phyloP scores from a whole-genome alignment of 345 rosid species.

The Nephelium lappaceum region DNA sequence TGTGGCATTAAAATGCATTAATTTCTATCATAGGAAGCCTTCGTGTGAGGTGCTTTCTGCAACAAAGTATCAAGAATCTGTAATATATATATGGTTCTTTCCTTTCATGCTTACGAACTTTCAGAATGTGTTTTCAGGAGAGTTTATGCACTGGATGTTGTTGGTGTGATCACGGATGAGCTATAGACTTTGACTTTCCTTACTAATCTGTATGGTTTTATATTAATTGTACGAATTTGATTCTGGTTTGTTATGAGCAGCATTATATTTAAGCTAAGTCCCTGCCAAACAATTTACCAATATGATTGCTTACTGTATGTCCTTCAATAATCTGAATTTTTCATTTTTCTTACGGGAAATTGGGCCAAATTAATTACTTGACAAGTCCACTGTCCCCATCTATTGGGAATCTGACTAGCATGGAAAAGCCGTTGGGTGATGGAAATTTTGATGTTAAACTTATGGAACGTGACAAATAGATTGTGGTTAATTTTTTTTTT shows the following conservation, averaged over 20 bases:
- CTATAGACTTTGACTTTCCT: conserved; percentile 53
- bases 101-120: not conserved
- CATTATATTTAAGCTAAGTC: no score
- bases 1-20: not conserved
- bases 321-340: not conserved
- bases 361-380: conserved; percentile 51
- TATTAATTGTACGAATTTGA: no score
- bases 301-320: no score
- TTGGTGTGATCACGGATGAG: conserved; percentile 50
- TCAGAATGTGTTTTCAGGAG: conserved; percentile 31
- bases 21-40: no score
- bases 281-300: no score
- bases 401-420: conserved; percentile 47
- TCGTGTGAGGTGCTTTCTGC: not conserved
- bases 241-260: no score
- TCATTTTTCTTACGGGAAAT: conserved; percentile 33
- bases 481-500: not conserved
- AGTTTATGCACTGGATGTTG: conserved; percentile 37
- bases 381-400: conserved; percentile 54
- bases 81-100: no score
- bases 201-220: conserved; percentile 42
- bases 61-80: not conserved
- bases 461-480: not conserved
- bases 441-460: not conserved
- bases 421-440: conserved; percentile 61